phyloP scores from a whole-genome alignment of 768 basidiomycete species.

The Suillus placidus region DNA sequence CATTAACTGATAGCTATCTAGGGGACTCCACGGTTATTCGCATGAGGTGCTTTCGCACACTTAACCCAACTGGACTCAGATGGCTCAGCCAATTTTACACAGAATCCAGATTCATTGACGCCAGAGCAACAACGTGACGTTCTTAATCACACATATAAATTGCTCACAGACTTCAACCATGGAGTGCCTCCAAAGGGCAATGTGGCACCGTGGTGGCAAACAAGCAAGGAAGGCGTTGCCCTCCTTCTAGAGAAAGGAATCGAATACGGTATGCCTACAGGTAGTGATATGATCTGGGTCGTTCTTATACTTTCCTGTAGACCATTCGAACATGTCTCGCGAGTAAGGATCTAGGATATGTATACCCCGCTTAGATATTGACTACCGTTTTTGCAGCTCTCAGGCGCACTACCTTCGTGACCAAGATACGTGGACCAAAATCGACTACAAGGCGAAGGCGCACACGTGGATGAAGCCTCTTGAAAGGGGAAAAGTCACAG shows the following conservation, averaged over 20 bases:
- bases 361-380: not conserved
- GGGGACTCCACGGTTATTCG: slow-evolving; percentile 67
- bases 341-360: slow-evolving; percentile 32
- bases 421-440: slow-evolving; percentile 69
- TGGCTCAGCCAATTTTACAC: not conserved
- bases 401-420: slow-evolving; percentile 68
- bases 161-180: slow-evolving; percentile 62
- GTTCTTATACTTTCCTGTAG: slow-evolving; percentile 25
- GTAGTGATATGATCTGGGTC: slow-evolving; percentile 11
- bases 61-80: not conserved
- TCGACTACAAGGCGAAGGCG: slow-evolving; percentile 59
- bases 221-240: slow-evolving; percentile 61
- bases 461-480: slow-evolving; percentile 75
- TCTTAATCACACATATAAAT: slow-evolving; percentile 59
- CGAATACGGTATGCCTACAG: slow-evolving; percentile 53
- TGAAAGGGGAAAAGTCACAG: slow-evolving; percentile 58
- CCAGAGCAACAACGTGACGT: slow-evolving; percentile 69
- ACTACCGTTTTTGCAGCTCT: slow-evolving; percentile 34
- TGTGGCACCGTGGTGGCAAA: slow-evolving; percentile 80
- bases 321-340: slow-evolving; percentile 58
- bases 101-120: slow-evolving; percentile 62
- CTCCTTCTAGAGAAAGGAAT: slow-evolving; percentile 73
- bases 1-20: slow-evolving; percentile 20
- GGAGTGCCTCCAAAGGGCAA: slow-evolving; percentile 57
- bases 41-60: slow-evolving; percentile 49